Conservation (phyloP, 1,139 yeast genomes). For the Groenewaldozyma sp. region DNA sequence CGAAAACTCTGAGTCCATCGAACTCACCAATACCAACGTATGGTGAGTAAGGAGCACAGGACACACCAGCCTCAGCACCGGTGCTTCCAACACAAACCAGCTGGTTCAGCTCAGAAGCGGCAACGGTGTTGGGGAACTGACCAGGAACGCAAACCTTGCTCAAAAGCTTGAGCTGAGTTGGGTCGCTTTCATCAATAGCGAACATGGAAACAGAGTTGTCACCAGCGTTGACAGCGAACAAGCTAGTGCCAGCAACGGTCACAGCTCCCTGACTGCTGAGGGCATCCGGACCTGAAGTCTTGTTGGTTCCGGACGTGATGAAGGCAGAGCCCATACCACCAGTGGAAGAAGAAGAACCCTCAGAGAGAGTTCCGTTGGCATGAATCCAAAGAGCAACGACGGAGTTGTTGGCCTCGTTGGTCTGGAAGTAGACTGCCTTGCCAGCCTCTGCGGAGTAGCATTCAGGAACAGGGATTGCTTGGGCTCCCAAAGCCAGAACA, state of each 20-base stretch:
- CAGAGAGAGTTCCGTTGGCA: slow-evolving; percentile 4
- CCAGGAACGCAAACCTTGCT: slow-evolving; percentile 4
- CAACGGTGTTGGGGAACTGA: slow-evolving; percentile 8
- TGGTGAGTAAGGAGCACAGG: slow-evolving; percentile 5
- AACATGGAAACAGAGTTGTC: slow-evolving; percentile 6
- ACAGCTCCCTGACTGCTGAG: slow-evolving; percentile 7
- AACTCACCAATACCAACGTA: not conserved
- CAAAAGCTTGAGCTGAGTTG: slow-evolving; percentile 6
- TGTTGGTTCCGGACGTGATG: not conserved
- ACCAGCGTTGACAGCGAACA: slow-evolving; percentile 8
- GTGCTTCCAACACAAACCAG: slow-evolving; percentile 7
- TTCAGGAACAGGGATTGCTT: not conserved
- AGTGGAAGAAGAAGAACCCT: slow-evolving; percentile 1
- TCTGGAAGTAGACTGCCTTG: slow-evolving; percentile 4
- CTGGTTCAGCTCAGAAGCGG: slow-evolving; percentile 6
- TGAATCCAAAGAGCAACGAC: slow-evolving; percentile 4
- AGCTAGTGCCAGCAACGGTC: slow-evolving; percentile 1
- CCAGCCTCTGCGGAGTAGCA: not conserved
- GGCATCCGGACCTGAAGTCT: slow-evolving; percentile 3
- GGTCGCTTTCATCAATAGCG: slow-evolving; percentile 3
- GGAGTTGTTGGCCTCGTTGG: slow-evolving; percentile 4
- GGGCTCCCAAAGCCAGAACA: too few species aligned
- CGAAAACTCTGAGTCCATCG: slow-evolving; percentile 4
- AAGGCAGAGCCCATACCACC: slow-evolving; percentile 1
- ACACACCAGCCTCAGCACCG: slow-evolving; percentile 7